These are phyloP conservation scores for Pseudogymnoascus sp. DNA, from an alignment of 2,329 filamentous ascomycete genomes.

Conservation along the genomic window DNA sequence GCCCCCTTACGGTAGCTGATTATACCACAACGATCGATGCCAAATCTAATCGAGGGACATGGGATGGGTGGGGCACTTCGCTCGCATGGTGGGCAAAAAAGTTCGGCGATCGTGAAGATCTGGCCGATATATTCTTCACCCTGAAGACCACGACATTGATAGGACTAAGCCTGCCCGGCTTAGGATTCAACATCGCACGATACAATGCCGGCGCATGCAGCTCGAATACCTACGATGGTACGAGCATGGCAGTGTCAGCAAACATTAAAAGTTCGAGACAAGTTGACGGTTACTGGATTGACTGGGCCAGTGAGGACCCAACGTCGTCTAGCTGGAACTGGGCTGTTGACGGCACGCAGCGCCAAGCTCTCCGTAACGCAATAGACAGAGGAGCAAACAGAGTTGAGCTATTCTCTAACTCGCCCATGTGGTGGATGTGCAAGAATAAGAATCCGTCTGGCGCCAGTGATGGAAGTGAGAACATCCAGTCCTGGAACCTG, in stretches of 20 bases:
- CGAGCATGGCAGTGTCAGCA: conserved; percentile 31
- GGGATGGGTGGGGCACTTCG: conserved; percentile 38
- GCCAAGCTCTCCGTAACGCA: conserved; percentile 33
- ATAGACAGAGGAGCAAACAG: conserved; percentile 29
- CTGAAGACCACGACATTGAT: conserved; percentile 26
- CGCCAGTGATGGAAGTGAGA: conserved; percentile 30
- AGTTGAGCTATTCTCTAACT: conserved; percentile 36
- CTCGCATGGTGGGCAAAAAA: conserved; percentile 37
- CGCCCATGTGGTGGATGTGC: conserved; percentile 39
- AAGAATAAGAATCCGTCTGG: conserved; percentile 36
- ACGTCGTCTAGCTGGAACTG: conserved; percentile 33
- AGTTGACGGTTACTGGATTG: conserved; percentile 34
- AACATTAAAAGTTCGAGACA: conserved; percentile 32
- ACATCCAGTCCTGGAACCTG: conserved; percentile 34
- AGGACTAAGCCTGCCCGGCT: conserved; percentile 29
- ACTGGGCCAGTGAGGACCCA: conserved; percentile 31
- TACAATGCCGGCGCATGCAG: conserved; percentile 37
- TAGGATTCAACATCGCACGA: conserved; percentile 36
- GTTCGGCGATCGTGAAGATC: conserved; percentile 34
- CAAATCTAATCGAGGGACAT: conserved; percentile 31
- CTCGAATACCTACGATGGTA: conserved; percentile 28
- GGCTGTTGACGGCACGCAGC: conserved; percentile 34
- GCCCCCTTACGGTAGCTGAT: conserved; percentile 19
- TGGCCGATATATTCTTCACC: conserved; percentile 35
- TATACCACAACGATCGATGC: conserved; percentile 28